phyloP scores from a whole-genome alignment of 2,329 filamentous ascomycete species.

The Ascochyta lentis region DNA sequence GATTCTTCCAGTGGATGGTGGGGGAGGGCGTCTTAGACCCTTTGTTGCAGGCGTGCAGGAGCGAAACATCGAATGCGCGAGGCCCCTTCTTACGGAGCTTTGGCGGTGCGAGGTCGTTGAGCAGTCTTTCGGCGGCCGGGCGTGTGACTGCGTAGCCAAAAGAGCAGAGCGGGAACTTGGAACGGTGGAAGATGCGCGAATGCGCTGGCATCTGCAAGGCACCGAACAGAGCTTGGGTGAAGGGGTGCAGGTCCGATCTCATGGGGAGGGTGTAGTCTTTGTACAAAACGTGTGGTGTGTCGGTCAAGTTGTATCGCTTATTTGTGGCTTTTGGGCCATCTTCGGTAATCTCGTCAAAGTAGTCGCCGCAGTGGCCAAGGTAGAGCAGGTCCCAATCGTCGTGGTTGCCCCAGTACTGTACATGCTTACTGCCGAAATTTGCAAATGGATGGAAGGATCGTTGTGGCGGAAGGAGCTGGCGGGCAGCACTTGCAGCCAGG shows the following conservation, averaged over 20 bases:
- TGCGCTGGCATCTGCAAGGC: conserved; percentile 46
- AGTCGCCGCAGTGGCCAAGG: conserved; percentile 55
- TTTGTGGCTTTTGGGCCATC: conserved; percentile 32
- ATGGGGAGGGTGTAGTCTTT: conserved; percentile 48
- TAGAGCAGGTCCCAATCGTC: conserved; percentile 53
- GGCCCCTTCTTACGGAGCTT: conserved; percentile 36
- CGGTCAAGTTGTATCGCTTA: conserved; percentile 39
- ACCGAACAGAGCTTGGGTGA: conserved; percentile 48
- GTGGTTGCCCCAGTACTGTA: conserved; percentile 51
- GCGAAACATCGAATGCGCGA: conserved; percentile 52
- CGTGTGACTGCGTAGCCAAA: conserved; percentile 55
- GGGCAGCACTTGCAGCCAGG: conserved; percentile 49
- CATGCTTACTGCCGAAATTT: conserved; percentile 29
- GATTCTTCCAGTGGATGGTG: conserved; percentile 28
- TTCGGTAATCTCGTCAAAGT: conserved; percentile 44
- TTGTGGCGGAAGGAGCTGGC: conserved; percentile 45
- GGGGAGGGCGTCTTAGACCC: conserved; percentile 41
- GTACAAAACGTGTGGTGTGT: conserved; percentile 45
- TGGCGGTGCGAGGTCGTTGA: conserved; percentile 49
- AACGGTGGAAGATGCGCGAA: conserved; percentile 50
- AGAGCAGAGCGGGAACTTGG: conserved; percentile 53
- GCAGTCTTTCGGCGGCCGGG: conserved; percentile 46
- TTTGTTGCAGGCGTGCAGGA: conserved; percentile 51
- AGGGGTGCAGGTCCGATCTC: conserved; percentile 48
- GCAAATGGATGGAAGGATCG: conserved; percentile 21